phyloP scores from a whole-genome alignment of 106 monocot genomes.

The Dioscorea alata region DNA sequence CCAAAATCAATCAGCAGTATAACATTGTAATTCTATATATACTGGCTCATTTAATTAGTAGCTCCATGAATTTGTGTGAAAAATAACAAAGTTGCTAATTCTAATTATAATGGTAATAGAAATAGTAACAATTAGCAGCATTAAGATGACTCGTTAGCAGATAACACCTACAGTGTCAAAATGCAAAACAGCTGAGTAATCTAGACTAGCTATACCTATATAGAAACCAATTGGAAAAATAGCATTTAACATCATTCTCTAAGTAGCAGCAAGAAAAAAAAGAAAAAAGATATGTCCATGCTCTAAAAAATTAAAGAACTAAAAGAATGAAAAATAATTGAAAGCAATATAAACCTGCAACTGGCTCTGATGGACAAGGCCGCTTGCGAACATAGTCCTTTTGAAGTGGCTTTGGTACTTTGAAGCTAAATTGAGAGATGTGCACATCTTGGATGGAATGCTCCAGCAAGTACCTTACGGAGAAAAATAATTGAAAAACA shows the following conservation, averaged over 20 bases:
- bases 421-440: slow-evolving; percentile 59
- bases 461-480: slow-evolving; percentile 45
- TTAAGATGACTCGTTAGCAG: no score
- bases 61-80: no score
- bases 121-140: no score
- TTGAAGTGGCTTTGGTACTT: slow-evolving; percentile 60
- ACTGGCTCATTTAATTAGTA: no score
- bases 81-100: no score
- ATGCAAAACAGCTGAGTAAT: neutral
- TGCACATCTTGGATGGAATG: slow-evolving; percentile 44
- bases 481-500: neutral
- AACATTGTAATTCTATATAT: neutral
- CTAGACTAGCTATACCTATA: neutral
- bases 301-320: neutral
- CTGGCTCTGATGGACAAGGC: no score
- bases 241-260: no score
- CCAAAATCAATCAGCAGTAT: neutral
- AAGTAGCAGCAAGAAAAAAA: neutral
- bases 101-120: no score
- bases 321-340: neutral
- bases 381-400: slow-evolving; percentile 34
- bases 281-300: neutral
- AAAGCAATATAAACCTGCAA: slow-evolving; percentile 16
- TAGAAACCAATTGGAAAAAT: no score
- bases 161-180: no score